Evolutionary conservation across 169 alveolate genomes (phyloP).

Genomic region (Cryptosporidium ryanae): DNA sequence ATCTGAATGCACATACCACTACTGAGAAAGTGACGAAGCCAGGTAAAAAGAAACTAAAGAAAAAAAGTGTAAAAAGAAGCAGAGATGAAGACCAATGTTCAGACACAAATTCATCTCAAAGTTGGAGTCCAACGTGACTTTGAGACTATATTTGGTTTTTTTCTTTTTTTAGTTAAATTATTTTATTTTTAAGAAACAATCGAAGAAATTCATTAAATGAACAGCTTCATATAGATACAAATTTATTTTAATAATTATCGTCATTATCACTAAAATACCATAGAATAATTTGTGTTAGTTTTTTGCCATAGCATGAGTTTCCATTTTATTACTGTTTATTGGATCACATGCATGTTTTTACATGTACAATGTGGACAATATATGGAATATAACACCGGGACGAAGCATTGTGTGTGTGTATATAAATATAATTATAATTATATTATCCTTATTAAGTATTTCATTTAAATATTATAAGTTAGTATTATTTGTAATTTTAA

Average conservation of each 20-base stretch:
- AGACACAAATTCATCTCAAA: slow-evolving; percentile 35
- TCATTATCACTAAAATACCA: no score
- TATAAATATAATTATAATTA: background rate
- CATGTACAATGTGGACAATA: slow-evolving; percentile 64
- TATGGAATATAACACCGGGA: slow-evolving; percentile 19
- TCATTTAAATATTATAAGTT: background rate
- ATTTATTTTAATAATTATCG: no score
- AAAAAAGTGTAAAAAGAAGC: slow-evolving; percentile 20
- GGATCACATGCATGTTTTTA: slow-evolving; percentile 15
- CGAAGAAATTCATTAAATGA: no score
- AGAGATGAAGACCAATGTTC: slow-evolving; percentile 25
- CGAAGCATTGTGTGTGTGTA: slow-evolving; percentile 41
- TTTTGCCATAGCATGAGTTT: no score
- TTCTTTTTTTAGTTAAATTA: background rate
- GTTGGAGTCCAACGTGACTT: slow-evolving; percentile 56
- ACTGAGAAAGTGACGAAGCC: slow-evolving; percentile 28
- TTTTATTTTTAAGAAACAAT: background rate
- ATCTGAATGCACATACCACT: slow-evolving; percentile 31
- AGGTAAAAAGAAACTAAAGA: background rate
- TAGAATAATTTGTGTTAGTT: no score
- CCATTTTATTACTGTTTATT: no score
- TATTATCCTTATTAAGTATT: background rate
- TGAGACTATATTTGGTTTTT: background rate
- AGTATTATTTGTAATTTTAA: background rate
- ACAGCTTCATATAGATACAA: no score